A percentile compares a stretch with the other conserved stretches of the same genome.
phyloP scores from a whole-genome alignment of 2,329 filamentous ascomycete species.

The Monilinia fructigena region DNA sequence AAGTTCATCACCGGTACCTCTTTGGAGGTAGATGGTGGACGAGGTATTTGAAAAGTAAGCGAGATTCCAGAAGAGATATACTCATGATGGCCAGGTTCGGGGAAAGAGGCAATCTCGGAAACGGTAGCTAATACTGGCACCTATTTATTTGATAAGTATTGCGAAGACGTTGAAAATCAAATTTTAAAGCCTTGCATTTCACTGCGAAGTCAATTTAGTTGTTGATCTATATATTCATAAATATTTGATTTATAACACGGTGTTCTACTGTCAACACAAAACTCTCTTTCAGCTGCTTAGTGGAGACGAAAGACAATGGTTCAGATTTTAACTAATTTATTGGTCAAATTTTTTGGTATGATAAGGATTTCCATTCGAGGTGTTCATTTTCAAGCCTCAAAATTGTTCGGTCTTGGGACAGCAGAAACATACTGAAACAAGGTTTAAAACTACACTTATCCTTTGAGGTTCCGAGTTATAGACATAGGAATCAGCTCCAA shows the following conservation, averaged over 20 bases:
- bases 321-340: no score
- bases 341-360: no score
- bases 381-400: no score
- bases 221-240: background rate
- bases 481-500: no score
- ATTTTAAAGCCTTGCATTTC: background rate
- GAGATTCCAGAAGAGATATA: background rate
- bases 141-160: background rate
- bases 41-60: slow-evolving; percentile 36
- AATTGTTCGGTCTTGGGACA: no score
- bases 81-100: background rate
- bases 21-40: slow-evolving; percentile 61
- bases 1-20: slow-evolving; percentile 72
- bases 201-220: background rate
- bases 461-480: no score
- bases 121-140: background rate
- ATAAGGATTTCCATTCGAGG: no score
- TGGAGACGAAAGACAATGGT: background rate
- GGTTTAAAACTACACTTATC: no score
- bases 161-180: background rate
- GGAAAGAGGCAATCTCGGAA: background rate
- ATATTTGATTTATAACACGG: background rate
- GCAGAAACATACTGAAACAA: no score
- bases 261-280: background rate
- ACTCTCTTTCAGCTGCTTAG: background rate